Conservation (phyloP, 306 rosid species). For the Chamaecrista fasciculata region DNA sequence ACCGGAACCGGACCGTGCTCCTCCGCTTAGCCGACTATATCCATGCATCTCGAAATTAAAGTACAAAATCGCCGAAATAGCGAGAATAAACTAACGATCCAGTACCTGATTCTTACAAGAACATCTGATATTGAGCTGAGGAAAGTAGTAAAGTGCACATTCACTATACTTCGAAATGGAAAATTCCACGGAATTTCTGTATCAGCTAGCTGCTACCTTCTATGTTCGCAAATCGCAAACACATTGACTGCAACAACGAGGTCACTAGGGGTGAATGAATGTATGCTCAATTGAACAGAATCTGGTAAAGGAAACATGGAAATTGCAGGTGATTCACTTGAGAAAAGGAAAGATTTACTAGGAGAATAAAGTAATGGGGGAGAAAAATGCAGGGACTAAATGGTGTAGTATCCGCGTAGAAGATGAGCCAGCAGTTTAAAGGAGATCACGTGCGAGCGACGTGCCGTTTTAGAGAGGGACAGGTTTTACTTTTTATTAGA, state of each 20-base stretch:
- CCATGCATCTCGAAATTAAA: slow-evolving; percentile 60
- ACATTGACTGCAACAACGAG: background rate
- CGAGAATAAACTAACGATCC: slow-evolving; percentile 17
- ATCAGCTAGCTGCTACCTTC: background rate
- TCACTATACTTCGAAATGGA: background rate
- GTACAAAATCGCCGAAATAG: background rate
- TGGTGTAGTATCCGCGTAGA: too few relatives aligned
- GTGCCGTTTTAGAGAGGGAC: too few relatives aligned
- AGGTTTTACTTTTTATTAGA: too few relatives aligned
- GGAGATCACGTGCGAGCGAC: too few relatives aligned
- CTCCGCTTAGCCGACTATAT: slow-evolving; percentile 59
- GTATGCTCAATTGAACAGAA: background rate
- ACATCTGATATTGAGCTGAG: slow-evolving; percentile 20
- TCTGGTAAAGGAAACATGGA: background rate
- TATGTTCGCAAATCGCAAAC: background rate
- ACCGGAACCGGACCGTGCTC: slow-evolving; percentile 35
- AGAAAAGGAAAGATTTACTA: slow-evolving; percentile 18
- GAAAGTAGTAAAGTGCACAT: background rate
- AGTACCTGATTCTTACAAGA: background rate
- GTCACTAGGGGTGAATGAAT: background rate
- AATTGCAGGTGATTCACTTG: background rate
- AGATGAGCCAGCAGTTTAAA: too few relatives aligned
- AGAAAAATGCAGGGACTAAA: background rate
- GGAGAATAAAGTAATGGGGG: slow-evolving; percentile 11
- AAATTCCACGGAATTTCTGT: background rate